Evolutionary conservation across 495 filamentous ascomycete species (phyloP).

Genomic region (Melanomma pulvis-pyrius): DNA sequence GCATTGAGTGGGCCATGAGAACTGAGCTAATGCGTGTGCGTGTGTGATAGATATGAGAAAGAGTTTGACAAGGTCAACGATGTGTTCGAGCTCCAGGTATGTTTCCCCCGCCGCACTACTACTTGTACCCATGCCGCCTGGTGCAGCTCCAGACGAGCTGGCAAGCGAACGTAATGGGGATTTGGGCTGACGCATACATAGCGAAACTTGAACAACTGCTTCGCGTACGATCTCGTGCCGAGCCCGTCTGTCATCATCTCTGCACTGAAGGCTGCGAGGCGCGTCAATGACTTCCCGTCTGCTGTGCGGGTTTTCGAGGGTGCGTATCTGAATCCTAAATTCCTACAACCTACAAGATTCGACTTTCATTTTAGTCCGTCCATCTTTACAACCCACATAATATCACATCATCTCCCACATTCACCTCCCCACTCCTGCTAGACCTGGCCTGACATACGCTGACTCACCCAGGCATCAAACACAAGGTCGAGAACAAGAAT

Average conservation of each 20-base stretch:
- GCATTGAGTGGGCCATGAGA: conserved; percentile 32
- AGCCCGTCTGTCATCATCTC: conserved; percentile 89
- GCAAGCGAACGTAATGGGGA: neutral
- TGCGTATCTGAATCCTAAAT: conserved; percentile 47
- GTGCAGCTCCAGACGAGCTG: neutral
- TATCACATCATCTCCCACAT: neutral
- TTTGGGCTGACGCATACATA: conserved; percentile 45
- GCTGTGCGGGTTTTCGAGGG: conserved; percentile 98
- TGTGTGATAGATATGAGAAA: conserved; percentile 83
- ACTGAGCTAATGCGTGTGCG: conserved; percentile 15
- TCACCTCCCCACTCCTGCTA: neutral
- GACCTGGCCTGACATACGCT: neutral
- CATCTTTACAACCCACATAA: neutral
- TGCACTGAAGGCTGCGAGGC: conserved; percentile 84
- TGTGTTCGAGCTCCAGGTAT: conserved; percentile 99
- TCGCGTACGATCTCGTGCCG: conserved; percentile 99
- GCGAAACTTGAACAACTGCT: conserved; percentile 99
- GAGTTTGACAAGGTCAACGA: conserved; percentile 97
- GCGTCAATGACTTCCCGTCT: conserved; percentile 98
- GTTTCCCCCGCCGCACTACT: conserved; percentile 37
- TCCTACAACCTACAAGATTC: too few species aligned
- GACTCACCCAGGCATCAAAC: conserved; percentile 78
- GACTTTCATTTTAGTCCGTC: neutral
- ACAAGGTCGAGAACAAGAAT: conserved; percentile 96
- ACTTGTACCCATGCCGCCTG: neutral